Conservation (phyloP, 208 protist species). For the Trypanosoma theileri region DNA sequence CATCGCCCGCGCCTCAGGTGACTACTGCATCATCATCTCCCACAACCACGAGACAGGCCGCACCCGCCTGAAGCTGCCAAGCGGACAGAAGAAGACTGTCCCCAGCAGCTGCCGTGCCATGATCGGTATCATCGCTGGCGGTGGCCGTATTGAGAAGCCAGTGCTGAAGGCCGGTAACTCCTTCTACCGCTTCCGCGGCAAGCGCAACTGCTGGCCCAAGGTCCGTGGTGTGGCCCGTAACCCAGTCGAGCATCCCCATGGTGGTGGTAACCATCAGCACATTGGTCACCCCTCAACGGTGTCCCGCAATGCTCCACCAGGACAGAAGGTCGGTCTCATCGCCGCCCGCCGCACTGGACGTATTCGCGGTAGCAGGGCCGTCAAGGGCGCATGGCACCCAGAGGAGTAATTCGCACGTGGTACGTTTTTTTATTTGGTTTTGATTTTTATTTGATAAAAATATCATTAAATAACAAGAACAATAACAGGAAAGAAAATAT, state of each 20-base stretch:
- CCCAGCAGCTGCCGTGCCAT: constrained; percentile 93
- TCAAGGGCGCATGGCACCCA: constrained; percentile 87
- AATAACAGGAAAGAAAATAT: not conserved
- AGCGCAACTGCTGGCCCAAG: constrained; percentile 98
- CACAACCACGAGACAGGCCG: constrained; percentile 96
- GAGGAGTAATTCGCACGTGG: constrained; percentile 65
- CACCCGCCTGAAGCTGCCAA: constrained; percentile 98
- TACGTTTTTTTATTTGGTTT: constrained; percentile 27
- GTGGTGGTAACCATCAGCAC: constrained; percentile 99
- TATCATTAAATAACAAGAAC: not conserved
- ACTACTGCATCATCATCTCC: constrained; percentile 97
- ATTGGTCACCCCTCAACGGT: constrained; percentile 97
- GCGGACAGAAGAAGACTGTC: constrained; percentile 98
- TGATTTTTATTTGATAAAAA: constrained; percentile 15
- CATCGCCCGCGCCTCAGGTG: constrained; percentile 95
- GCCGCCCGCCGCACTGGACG: constrained; percentile 98
- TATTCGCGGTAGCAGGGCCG: constrained; percentile 89
- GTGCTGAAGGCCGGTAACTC: constrained; percentile 98
- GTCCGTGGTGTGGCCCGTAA: constrained; percentile 99
- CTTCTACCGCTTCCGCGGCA: constrained; percentile 98
- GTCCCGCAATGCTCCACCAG: constrained; percentile 89
- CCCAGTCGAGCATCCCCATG: constrained; percentile 98
- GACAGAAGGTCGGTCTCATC: constrained; percentile 99
- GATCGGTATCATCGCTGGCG: constrained; percentile 98
- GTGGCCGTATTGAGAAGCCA: constrained; percentile 99